phyloP scores from a whole-genome alignment of 2,329 filamentous ascomycete genomes.

The Rhynchosporium secalis region DNA sequence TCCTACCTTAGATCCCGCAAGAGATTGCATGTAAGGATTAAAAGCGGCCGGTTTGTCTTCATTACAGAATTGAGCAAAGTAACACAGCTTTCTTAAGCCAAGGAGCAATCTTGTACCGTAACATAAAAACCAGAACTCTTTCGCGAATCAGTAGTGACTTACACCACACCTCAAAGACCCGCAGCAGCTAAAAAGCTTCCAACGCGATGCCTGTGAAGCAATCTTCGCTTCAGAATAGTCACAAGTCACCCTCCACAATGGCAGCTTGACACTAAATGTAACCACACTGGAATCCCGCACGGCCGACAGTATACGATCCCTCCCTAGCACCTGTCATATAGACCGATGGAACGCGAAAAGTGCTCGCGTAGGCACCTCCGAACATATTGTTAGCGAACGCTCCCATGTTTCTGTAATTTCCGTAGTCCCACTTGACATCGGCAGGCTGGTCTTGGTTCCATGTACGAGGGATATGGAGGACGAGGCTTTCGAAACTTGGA shows the following conservation, averaged over 20 bases:
- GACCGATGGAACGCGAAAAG: slow-evolving; percentile 6
- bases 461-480: slow-evolving; percentile 4
- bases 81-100: too few species aligned
- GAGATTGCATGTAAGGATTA: too few species aligned
- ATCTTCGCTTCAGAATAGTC: not conserved
- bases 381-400: slow-evolving; percentile 5
- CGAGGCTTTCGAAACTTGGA: not conserved
- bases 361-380: slow-evolving; percentile 1
- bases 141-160: too few species aligned
- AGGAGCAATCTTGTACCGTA: too few species aligned
- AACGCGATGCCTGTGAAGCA: too few species aligned
- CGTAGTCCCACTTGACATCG: slow-evolving; percentile 2
- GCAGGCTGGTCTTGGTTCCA: slow-evolving; percentile 10
- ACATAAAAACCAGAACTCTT: too few species aligned
- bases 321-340: slow-evolving; percentile 1
- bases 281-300: slow-evolving; percentile 6
- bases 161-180: too few species aligned
- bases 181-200: too few species aligned
- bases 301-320: slow-evolving; percentile 9
- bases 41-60: too few species aligned
- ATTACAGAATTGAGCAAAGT: too few species aligned
- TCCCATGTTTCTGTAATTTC: not conserved
- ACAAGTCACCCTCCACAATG: not conserved
- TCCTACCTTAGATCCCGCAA: too few species aligned
- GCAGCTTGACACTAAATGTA: not conserved